Percentiles rank a stretch among this genome's conserved stretches.
These are phyloP conservation scores for Osmanthus fragrans DNA, from an alignment of 257 asterid genomes.

Conservation along the genomic window DNA sequence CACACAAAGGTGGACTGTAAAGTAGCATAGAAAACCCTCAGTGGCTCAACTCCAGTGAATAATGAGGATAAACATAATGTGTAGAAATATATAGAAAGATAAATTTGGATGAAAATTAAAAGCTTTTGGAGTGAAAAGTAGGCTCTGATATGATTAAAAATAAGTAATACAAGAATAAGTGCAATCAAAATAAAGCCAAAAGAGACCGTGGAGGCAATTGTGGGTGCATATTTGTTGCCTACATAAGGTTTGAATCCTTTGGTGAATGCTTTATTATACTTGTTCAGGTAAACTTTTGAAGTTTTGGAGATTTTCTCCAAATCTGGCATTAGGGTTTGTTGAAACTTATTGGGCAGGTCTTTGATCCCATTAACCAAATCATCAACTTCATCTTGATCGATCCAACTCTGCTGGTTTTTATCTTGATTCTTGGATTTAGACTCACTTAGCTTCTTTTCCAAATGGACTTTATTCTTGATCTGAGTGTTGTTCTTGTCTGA, in stretches of 20 bases:
- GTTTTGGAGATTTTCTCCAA: constrained; percentile 69
- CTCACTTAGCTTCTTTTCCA: constrained; percentile 12
- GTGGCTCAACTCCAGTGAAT: constrained; percentile 79
- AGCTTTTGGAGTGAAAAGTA: constrained; percentile 77
- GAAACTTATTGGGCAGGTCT: constrained; percentile 68
- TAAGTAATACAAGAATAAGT: constrained; percentile 64
- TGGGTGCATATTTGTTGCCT: constrained; percentile 79
- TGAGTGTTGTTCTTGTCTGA: constrained; percentile 39
- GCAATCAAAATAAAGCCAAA: constrained; percentile 71
- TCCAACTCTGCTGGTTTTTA: constrained; percentile 32
- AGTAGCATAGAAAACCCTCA: constrained; percentile 75
- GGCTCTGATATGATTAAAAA: constrained; percentile 68
- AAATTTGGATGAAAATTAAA: constrained; percentile 75
- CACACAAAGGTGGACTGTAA: constrained; percentile 79
- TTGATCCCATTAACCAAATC: constrained; percentile 62
- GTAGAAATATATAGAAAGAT: constrained; percentile 78
- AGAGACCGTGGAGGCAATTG: constrained; percentile 59
- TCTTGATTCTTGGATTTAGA: constrained; percentile 25
- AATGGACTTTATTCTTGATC: constrained; percentile 25
- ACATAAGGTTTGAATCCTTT: constrained; percentile 77
- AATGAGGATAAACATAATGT: constrained; percentile 65
- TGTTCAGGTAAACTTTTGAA: constrained; percentile 55
- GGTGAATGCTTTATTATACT: constrained; percentile 72
- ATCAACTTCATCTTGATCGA: constrained; percentile 49
- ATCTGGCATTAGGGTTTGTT: constrained; percentile 75